Evolutionary conservation across 2,329 filamentous ascomycete species (phyloP).

Genomic region (Cladobotryum mycophilum): DNA sequence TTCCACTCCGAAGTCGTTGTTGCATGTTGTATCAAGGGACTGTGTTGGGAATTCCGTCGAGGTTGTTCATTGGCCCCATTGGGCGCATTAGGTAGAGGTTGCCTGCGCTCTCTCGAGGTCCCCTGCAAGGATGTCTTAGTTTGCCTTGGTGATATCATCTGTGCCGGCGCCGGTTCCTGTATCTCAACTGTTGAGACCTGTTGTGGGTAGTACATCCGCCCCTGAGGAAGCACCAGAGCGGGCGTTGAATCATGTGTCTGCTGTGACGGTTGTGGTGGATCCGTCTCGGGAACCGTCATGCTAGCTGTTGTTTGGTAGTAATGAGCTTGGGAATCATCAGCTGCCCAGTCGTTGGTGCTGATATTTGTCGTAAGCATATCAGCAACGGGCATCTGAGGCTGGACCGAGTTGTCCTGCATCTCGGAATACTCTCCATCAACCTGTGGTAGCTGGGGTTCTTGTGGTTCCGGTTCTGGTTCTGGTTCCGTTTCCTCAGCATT

Average conservation of each 20-base stretch:
- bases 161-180: neutral
- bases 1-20: conserved; percentile 4
- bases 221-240: conserved; percentile 15
- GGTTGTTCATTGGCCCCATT: neutral
- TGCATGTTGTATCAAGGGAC: neutral
- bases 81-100: neutral
- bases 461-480: conserved; percentile 9
- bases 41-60: neutral
- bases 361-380: conserved; percentile 21
- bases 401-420: conserved; percentile 14
- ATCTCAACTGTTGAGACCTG: conserved; percentile 5
- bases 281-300: conserved; percentile 20
- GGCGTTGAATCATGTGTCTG: conserved; percentile 6
- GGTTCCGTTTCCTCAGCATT: conserved; percentile 13
- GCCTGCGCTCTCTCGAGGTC: neutral
- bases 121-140: neutral
- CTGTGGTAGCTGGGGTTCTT: conserved; percentile 12
- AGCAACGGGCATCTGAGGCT: conserved; percentile 24
- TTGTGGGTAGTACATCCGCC: conserved; percentile 15
- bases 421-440: conserved; percentile 14
- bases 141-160: neutral
- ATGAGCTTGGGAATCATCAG: conserved; percentile 14
- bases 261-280: conserved; percentile 15
- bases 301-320: conserved; percentile 25
- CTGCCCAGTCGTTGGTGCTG: conserved; percentile 17